Evolutionary conservation across 352 stramenopile species (phyloP), one percentile per base, ranked within the genome.

Genomic region (Pythium utonaiense): DNA sequence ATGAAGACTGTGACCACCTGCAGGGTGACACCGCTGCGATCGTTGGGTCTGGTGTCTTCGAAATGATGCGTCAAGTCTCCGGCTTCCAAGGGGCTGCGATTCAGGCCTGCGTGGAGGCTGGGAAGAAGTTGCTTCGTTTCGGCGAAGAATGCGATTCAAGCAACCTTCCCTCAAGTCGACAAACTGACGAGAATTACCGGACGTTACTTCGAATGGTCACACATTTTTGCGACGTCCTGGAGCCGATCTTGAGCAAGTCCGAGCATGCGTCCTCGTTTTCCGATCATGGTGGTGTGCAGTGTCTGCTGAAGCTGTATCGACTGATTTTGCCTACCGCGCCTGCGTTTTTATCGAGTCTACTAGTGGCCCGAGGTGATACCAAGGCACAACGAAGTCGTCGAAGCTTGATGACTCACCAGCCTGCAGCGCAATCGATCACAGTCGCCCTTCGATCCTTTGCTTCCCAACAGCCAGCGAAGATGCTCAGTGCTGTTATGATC

Each of bases 31-130:
- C 98, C 49, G 82, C 93, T 21, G 84, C 90, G 13, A 94, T 98
- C 33, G 84, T 98, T 47, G 96, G 95, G 2, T 90, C 88, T 6
- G 95, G 95, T 12, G 74, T 99, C 34, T 97, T 98, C 69, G 96
- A 99, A 71, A 73, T 99, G 22, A 98, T 99, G 91, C 86, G 96
- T 6, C 95, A 99, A 70, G 88, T 98, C 41, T 83, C 90, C 31
- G 83, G 71, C 30, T 86, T 98, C 42, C 90, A 94, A 52, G 79
- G 83, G 34, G 68, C 83, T 31, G 79, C 92, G 8, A 87, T 98
- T 40, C 74, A 90, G 63, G 91, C 93, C 9, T 83, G 96, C 27
- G 80, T 98, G 0, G 69, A 91, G 67, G 88, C 92, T 0, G 76
- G 98, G 40, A 93, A 97, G 58, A 91, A 97, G 42, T 72, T 98